Evolutionary conservation across 2,329 filamentous ascomycete species (phyloP), one percentile per base, ranked within the genome.

Genomic region (Chaetomium sp.): DNA sequence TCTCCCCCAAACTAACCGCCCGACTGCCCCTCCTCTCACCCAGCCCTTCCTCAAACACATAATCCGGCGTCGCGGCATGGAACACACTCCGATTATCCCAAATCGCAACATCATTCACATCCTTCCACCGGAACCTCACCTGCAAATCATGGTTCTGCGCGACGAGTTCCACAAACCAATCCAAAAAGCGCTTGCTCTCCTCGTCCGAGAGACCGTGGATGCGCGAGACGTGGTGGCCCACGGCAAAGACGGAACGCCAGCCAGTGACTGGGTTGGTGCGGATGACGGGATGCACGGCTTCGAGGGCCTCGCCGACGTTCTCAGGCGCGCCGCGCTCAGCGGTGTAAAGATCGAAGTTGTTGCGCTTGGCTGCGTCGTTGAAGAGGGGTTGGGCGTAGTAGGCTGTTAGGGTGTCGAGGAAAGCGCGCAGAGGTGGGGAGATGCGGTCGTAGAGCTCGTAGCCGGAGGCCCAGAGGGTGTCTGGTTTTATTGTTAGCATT

Each of bases 371-470:
- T 6, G 76, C 70, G 12, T 76, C 68, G 55, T 72, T 72, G 68
- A 82, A 84, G 1, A 68, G 66, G 0, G 79, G 77, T 61, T 78
- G 73, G 0, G 74, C 74, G 59, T 76, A 78, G 0, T 78, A 81
- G 3, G 76, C 83, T 0, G 80, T 85, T 6, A 86, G 68, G 0
- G 69, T 67, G 53, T 86, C 82, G 49, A 86, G 73, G 66, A 86
- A 85, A 32, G 70, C 70, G 56, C 79, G 80, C 52, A 80, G 79
- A 0, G 79, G 71, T 2, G 72, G 70, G 4, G 79, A 83, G 56
- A 88, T 73, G 34, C 81, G 77, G 63, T 88, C 84, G 63, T 85
- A 87, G 10, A 86, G 69, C 61, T 87, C 83, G 64, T 86, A 86
- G 0, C 82, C 82, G 0, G 81, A 84, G 0, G 84, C 84, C 82